Conservation (phyloP, 176 grass and related monocot genomes). For the Themeda triandra region DNA sequence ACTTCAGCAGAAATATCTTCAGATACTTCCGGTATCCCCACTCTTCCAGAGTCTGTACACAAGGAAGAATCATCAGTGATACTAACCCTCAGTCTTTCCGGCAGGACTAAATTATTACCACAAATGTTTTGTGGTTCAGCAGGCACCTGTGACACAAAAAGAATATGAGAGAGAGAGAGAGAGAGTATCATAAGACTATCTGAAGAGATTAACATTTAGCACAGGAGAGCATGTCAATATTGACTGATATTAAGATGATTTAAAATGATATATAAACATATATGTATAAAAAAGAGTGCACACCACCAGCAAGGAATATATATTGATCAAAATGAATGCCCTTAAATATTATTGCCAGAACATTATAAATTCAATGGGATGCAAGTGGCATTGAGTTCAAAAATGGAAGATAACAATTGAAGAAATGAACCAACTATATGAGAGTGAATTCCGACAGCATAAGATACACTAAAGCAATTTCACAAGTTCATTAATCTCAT, state of each 20-base stretch:
- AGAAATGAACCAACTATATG: constrained; percentile 10
- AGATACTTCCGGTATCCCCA: constrained; percentile 18
- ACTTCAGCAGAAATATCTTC: constrained; percentile 22
- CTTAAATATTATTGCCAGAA: background rate
- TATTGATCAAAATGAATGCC: constrained; percentile 11
- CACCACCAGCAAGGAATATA: background rate
- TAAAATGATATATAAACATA: constrained; percentile 22
- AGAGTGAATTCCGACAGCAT: constrained; percentile 10
- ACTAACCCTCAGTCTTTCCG: constrained; percentile 13
- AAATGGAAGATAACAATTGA: background rate
- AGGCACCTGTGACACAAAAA: constrained; percentile 30
- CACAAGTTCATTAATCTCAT: background rate
- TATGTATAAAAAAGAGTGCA: constrained; percentile 1
- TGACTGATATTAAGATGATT: constrained; percentile 5
- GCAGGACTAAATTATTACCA: constrained; percentile 31
- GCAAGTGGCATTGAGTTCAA: background rate
- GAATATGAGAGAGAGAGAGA: background rate
- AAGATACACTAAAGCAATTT: background rate
- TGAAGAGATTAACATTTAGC: constrained; percentile 18
- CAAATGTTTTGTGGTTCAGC: constrained; percentile 28
- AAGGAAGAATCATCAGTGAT: constrained; percentile 17
- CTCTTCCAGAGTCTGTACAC: constrained; percentile 25
- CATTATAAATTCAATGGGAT: constrained; percentile 11
- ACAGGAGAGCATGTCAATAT: constrained; percentile 14
- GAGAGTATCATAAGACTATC: background rate